These are phyloP conservation scores for Sclerotinia sclerotiorum DNA, from an alignment of 2,329 filamentous ascomycete genomes.

Conservation along the genomic window DNA sequence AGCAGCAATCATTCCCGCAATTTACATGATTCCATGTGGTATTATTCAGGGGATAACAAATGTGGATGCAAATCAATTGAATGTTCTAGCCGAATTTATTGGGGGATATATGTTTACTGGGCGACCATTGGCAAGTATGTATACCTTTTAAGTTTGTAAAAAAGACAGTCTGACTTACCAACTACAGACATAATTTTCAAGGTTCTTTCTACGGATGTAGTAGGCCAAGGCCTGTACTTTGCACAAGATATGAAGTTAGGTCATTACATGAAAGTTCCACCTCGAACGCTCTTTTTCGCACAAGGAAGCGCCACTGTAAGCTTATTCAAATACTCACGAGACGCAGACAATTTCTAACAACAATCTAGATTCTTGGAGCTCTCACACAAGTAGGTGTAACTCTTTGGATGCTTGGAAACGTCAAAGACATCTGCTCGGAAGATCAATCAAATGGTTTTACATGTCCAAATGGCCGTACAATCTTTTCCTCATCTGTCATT, in stretches of 20 bases:
- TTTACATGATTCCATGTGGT: constrained; percentile 43
- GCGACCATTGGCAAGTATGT: constrained; percentile 65
- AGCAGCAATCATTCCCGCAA: constrained; percentile 45
- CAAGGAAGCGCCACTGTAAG: constrained; percentile 58
- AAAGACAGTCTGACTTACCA: constrained; percentile 48
- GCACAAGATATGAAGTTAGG: constrained; percentile 52
- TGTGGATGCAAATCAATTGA: constrained; percentile 50
- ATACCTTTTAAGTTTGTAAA: constrained; percentile 44
- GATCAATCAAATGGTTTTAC: constrained; percentile 57
- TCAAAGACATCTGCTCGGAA: constrained; percentile 61
- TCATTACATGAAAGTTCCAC: constrained; percentile 45
- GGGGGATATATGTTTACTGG: constrained; percentile 48
- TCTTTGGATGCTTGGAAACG: constrained; percentile 59
- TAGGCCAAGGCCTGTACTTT: constrained; percentile 48
- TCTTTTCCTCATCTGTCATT: constrained; percentile 70
- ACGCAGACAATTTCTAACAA: neutral
- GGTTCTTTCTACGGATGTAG: constrained; percentile 49
- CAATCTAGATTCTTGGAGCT: constrained; percentile 54
- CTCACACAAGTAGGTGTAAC: constrained; percentile 65
- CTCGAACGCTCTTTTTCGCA: constrained; percentile 43
- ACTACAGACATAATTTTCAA: constrained; percentile 77
- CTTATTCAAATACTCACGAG: constrained; percentile 44
- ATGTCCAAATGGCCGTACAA: constrained; percentile 52
- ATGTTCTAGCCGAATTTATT: constrained; percentile 45
- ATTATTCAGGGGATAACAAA: constrained; percentile 49